phyloP scores from a whole-genome alignment of 2,329 filamentous ascomycete genomes.

The Aspergillus bombycis region DNA sequence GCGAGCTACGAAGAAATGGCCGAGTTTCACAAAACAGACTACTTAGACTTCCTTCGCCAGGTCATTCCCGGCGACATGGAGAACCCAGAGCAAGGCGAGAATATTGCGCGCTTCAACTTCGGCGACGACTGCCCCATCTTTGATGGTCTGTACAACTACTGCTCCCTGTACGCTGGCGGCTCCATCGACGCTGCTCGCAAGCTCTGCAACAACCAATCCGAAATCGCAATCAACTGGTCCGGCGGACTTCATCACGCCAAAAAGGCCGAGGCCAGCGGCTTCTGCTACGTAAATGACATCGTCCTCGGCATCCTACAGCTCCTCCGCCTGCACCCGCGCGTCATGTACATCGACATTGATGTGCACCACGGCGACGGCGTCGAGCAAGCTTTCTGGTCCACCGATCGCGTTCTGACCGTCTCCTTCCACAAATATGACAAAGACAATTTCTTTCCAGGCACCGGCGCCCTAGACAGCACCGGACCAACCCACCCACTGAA shows the following conservation, averaged over 20 bases:
- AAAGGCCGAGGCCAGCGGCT: slow-evolving; percentile 88
- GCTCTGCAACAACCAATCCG: slow-evolving; percentile 80
- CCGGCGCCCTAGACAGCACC: slow-evolving; percentile 82
- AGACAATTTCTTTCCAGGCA: slow-evolving; percentile 83
- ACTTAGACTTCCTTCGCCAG: slow-evolving; percentile 82
- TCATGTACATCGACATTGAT: slow-evolving; percentile 93
- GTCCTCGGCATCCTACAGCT: slow-evolving; percentile 91
- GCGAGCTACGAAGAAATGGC: slow-evolving; percentile 87
- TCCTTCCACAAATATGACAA: slow-evolving; percentile 97
- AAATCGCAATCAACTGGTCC: slow-evolving; percentile 98
- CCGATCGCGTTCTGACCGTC: slow-evolving; percentile 86
- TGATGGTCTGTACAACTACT: slow-evolving; percentile 93
- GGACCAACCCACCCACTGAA: slow-evolving; percentile 82
- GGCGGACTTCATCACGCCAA: slow-evolving; percentile 96
- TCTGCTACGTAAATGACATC: slow-evolving; percentile 99
- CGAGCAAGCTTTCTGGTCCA: slow-evolving; percentile 87
- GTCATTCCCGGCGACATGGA: slow-evolving; percentile 73
- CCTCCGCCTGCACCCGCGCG: slow-evolving; percentile 76
- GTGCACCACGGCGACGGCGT: slow-evolving; percentile 91
- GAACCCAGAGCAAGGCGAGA: slow-evolving; percentile 59
- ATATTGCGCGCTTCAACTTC: slow-evolving; percentile 75
- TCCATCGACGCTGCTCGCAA: slow-evolving; percentile 90
- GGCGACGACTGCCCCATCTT: slow-evolving; percentile 96
- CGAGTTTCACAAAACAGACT: slow-evolving; percentile 84
- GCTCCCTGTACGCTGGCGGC: slow-evolving; percentile 87